These are phyloP conservation scores for Avena atlantica DNA, from an alignment of 176 grass and related monocot genomes.

Conservation along the genomic window DNA sequence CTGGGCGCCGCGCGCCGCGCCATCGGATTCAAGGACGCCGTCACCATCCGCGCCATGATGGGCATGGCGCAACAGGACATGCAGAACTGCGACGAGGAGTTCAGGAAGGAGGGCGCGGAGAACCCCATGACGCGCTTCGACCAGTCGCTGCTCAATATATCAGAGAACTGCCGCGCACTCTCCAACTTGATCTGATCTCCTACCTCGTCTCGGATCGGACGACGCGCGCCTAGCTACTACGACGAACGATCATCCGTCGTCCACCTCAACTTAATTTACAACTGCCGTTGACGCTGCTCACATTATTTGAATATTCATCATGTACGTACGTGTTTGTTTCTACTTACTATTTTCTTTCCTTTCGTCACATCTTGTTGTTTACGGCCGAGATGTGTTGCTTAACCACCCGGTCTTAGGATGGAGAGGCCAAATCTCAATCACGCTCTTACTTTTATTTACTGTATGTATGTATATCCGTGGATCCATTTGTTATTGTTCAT, in stretches of 20 bases:
- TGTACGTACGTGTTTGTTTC: not conserved
- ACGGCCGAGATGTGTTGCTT: not conserved
- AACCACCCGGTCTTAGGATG: conserved; percentile 14
- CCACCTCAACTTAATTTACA: not conserved
- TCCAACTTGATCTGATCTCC: conserved; percentile 55
- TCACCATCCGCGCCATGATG: conserved; percentile 59
- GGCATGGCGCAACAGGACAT: conserved; percentile 56
- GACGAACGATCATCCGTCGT: not conserved
- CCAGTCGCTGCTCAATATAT: conserved; percentile 37
- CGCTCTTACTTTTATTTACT: not conserved
- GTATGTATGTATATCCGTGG: not conserved
- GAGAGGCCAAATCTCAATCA: not conserved
- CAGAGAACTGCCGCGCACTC: conserved; percentile 49
- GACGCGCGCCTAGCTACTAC: not conserved
- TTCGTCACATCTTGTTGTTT: not conserved
- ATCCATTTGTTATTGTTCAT: not conserved
- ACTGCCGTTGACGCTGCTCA: not conserved
- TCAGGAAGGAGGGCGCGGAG: conserved; percentile 30
- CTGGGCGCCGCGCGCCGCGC: conserved; percentile 41
- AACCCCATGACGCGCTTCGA: conserved; percentile 46
- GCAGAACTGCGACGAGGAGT: conserved; percentile 54
- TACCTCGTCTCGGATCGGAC: not conserved
- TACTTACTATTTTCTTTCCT: not conserved
- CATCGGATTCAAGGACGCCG: conserved; percentile 49
- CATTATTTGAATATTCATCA: not conserved